These are phyloP conservation scores for Boletus subparvulus DNA, from an alignment of 768 basidiomycete species.

Conservation along the genomic window DNA sequence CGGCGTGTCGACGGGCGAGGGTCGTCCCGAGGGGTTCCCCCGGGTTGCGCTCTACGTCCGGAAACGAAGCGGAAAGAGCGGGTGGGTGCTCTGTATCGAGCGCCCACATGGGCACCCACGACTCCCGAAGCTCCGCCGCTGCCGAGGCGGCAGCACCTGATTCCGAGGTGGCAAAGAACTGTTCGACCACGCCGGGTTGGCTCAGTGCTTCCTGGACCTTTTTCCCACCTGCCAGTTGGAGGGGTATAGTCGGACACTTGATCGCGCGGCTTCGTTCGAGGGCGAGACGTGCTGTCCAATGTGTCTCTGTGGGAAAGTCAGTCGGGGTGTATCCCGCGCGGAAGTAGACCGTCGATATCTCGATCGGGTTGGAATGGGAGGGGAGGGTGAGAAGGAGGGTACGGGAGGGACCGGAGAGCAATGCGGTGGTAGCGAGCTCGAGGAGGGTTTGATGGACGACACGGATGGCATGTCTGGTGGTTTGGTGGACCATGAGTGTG, in stretches of 20 bases:
- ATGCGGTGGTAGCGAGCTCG: slow-evolving; percentile 59
- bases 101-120: slow-evolving; percentile 90
- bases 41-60: background rate
- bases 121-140: slow-evolving; percentile 58
- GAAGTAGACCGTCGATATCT: slow-evolving; percentile 89
- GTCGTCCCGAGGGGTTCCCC: slow-evolving; percentile 23
- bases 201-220: slow-evolving; percentile 91
- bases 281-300: slow-evolving; percentile 72
- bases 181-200: slow-evolving; percentile 68
- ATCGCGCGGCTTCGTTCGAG: slow-evolving; percentile 84
- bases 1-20: slow-evolving; percentile 33
- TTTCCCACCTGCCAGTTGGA: slow-evolving; percentile 96
- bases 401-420: slow-evolving; percentile 46
- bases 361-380: slow-evolving; percentile 34
- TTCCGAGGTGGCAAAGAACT: slow-evolving; percentile 53
- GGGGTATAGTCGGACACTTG: slow-evolving; percentile 87
- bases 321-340: slow-evolving; percentile 84
- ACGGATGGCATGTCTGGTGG: slow-evolving; percentile 65
- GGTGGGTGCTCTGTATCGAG: slow-evolving; percentile 39
- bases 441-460: slow-evolving; percentile 75
- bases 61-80: background rate
- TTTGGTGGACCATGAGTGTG: background rate
- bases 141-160: slow-evolving; percentile 19
- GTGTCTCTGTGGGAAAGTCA: slow-evolving; percentile 66
- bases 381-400: slow-evolving; percentile 39